Base-by-base conservation (phyloP, 2,329 filamentous ascomycete genomes). In the Pestalotiopsis sp. region DNA sequence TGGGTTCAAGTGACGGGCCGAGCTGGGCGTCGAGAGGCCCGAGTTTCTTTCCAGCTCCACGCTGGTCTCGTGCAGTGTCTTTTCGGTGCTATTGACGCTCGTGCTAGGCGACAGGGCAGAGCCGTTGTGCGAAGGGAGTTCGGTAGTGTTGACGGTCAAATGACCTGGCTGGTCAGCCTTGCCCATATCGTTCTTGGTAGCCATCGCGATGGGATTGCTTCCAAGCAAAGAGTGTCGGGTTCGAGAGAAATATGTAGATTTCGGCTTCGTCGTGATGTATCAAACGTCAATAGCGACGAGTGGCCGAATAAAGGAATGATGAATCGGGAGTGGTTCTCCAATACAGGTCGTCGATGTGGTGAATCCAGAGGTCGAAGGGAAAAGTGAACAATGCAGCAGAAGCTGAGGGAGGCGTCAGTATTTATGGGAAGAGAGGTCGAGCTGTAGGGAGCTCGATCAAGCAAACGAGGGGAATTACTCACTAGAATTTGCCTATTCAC, bases 21-120 rank as follows among this genome's bases (percentile, higher is more conserved):
- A 82, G 56, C 76, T 76, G 1, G 85, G 84, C 11, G 83, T 83
- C 0, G 84, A 83, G 24, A 81, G 75, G 68, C 80, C 79, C 70
- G 79, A 81, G 62, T 75, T 70, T 55, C 76, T 75, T 48, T 72
- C 71, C n/a, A 75, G 69, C 24, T 79, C 75, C 57, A 76, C 71
- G 67, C 71, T 72, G 62, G 71, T 73, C 66, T 76, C 74, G 38
- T 63, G 63, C 26, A 69, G 55, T 13, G 52, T 69, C 67, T 71
- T 73, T 67, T 73, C 73, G 44, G 61, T 59, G 26, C 59, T 65
- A 17, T 60, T 60, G 35, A 59, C 22, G 48, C 68, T 65, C 24
- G 63, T 52, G 52, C 56, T 65, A 22, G 67, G 68, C 24, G 66
- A 70, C 5, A 73, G 68, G 17, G 58, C n/a, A 26, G 55, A 10